phyloP scores from a whole-genome alignment of 306 rosid genomes.

The Prunus fruticosa region DNA sequence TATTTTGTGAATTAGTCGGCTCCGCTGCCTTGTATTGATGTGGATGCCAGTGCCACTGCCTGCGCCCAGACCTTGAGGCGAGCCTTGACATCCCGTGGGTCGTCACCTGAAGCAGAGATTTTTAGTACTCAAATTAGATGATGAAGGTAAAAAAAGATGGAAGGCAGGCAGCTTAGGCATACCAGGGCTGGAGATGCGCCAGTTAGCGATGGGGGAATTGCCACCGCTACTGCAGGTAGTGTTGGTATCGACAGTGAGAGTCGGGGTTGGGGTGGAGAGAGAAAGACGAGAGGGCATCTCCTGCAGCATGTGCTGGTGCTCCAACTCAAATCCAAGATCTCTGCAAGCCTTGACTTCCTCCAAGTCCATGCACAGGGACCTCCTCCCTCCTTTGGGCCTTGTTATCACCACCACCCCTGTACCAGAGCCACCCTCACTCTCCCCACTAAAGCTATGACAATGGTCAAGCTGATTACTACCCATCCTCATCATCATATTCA shows the following conservation, averaged over 20 bases:
- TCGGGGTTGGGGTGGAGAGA: slow-evolving; percentile 37
- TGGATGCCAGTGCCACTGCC: slow-evolving; percentile 78
- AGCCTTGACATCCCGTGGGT: slow-evolving; percentile 85
- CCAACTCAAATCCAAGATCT: slow-evolving; percentile 87
- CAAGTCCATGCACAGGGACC: slow-evolving; percentile 67
- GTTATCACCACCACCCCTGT: slow-evolving; percentile 53
- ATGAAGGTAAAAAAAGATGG: not conserved
- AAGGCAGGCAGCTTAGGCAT: not conserved
- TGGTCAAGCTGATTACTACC: not conserved
- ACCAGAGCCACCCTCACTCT: slow-evolving; percentile 19
- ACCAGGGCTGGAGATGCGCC: slow-evolving; percentile 87
- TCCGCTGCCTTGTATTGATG: slow-evolving; percentile 46
- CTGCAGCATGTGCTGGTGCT: slow-evolving; percentile 43
- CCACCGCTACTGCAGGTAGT: slow-evolving; percentile 55
- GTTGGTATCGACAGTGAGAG: slow-evolving; percentile 37
- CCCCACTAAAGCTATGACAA: slow-evolving; percentile 32
- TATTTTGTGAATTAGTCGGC: not conserved
- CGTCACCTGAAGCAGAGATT: slow-evolving; percentile 50
- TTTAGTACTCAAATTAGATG: not conserved
- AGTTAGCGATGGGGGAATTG: slow-evolving; percentile 67
- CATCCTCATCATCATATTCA: slow-evolving; percentile 8
- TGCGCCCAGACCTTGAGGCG: slow-evolving; percentile 92
- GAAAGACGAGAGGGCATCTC: slow-evolving; percentile 47
- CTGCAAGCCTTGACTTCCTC: slow-evolving; percentile 90
- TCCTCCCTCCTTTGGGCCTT: slow-evolving; percentile 72